Conservation (phyloP, 257 asterid species). For the Osmanthus fragrans region DNA sequence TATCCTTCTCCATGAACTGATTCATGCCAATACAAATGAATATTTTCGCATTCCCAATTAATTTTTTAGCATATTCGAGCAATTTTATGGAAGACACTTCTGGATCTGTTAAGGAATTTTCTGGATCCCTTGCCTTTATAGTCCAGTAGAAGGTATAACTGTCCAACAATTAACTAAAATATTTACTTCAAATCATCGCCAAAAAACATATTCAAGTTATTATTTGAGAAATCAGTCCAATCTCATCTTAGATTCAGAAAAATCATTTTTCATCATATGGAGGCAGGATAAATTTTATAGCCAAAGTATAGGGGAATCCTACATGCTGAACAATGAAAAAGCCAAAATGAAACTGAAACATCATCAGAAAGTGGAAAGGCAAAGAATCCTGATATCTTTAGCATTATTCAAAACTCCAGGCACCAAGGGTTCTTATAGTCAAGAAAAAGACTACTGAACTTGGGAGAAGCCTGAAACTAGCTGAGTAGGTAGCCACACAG, state of each 20-base stretch:
- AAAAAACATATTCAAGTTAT: neutral
- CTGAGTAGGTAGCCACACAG: neutral
- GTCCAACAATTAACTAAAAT: neutral
- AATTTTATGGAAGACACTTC: neutral
- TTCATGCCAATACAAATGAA: neutral
- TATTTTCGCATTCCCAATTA: neutral
- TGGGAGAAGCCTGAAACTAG: neutral
- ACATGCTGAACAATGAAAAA: neutral
- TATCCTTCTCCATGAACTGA: neutral
- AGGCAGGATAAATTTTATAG: neutral
- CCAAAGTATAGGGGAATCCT: neutral
- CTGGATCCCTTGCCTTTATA: neutral
- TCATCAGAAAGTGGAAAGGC: neutral
- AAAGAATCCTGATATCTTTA: neutral
- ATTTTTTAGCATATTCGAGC: neutral
- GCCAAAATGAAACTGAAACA: neutral
- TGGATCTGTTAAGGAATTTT: neutral
- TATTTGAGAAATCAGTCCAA: neutral
- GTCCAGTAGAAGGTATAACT: neutral
- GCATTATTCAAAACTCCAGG: neutral
- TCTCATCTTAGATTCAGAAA: neutral
- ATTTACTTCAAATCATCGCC: neutral
- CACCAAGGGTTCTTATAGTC: neutral
- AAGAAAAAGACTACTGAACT: neutral
- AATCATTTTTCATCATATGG: neutral